phyloP scores from a whole-genome alignment of 1,284 basidiomycete genomes.

The Rhodofomes roseus region DNA sequence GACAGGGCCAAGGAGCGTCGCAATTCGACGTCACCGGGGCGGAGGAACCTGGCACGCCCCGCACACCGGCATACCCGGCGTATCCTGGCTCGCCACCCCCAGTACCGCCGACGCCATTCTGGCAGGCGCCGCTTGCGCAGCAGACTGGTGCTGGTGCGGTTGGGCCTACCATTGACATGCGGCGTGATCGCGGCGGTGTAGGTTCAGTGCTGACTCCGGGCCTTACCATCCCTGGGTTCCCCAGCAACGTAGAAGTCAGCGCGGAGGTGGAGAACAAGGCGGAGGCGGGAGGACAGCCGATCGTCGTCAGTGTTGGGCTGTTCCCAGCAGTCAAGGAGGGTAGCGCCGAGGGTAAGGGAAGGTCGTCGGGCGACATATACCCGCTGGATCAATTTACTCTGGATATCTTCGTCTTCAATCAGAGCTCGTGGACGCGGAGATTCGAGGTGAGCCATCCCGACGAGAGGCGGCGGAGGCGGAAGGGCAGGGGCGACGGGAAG shows the following conservation, averaged over 20 bases:
- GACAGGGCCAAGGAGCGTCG: conserved; percentile 10
- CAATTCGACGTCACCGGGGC: conserved; percentile 18
- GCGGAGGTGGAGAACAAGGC: conserved; percentile 14
- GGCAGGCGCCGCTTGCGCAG: conserved; percentile 50
- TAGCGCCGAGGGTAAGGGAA: conserved; percentile 16
- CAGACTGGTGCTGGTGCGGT: conserved; percentile 39
- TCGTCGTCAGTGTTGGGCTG: conserved; percentile 75
- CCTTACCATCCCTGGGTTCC: conserved; percentile 39
- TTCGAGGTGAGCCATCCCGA: conserved; percentile 76
- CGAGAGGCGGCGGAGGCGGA: conserved; percentile 44
- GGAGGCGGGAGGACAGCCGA: conserved; percentile 42
- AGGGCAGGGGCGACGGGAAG: conserved; percentile 31
- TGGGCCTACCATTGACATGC: conserved; percentile 62
- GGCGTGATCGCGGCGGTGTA: conserved; percentile 41
- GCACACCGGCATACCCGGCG: conserved; percentile 69
- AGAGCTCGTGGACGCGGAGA: conserved; percentile 70
- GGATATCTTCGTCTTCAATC: conserved; percentile 88
- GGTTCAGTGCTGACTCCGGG: conserved; percentile 51
- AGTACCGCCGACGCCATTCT: conserved; percentile 47
- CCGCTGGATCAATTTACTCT: conserved; percentile 76
- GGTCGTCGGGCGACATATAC: conserved; percentile 40
- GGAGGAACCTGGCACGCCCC: conserved; percentile 30
- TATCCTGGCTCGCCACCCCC: conserved; percentile 47
- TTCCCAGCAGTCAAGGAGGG: conserved; percentile 30
- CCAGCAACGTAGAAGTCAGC: conserved; percentile 7